A percentile compares a stretch with the other conserved stretches of the same genome.
These are phyloP conservation scores for Daedaleopsis nitida DNA, from an alignment of 768 basidiomycete species.

Conservation along the genomic window DNA sequence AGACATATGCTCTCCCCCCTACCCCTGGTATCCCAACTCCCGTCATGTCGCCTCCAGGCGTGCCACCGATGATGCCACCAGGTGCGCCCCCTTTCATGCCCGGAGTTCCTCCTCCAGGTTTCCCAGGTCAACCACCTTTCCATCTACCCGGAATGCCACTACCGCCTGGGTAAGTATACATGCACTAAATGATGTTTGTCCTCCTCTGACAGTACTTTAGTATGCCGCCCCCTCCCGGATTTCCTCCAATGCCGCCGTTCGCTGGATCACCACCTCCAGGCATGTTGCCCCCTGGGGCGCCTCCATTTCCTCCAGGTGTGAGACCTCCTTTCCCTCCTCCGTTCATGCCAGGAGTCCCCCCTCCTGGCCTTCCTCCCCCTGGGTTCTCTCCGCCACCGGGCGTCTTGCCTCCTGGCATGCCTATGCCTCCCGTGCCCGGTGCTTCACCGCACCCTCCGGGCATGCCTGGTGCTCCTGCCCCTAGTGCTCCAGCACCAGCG, in stretches of 20 bases:
- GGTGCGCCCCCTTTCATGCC: constrained; percentile 37
- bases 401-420: constrained; percentile 19
- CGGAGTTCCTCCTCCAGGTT: constrained; percentile 37
- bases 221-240: constrained; percentile 57
- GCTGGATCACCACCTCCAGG: constrained; percentile 45
- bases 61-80: constrained; percentile 36
- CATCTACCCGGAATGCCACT: constrained; percentile 50
- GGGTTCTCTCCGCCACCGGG: constrained; percentile 33
- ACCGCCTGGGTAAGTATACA: constrained; percentile 53
- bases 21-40: constrained; percentile 40
- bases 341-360: constrained; percentile 38
- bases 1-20: constrained; percentile 59
- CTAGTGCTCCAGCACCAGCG: constrained; percentile 28
- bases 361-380: constrained; percentile 31
- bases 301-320: constrained; percentile 41
- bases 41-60: constrained; percentile 44
- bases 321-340: constrained; percentile 38
- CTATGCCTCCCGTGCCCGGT: constrained; percentile 28
- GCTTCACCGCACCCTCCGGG: constrained; percentile 27
- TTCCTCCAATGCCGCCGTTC: constrained; percentile 39
- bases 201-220: constrained; percentile 18
- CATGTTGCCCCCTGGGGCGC: constrained; percentile 39
- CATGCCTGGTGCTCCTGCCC: constrained; percentile 29
- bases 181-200: not conserved
- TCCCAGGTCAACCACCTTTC: constrained; percentile 44